Evolutionary conservation across 1,284 basidiomycete species (phyloP), one percentile per base, ranked within the genome.

Genomic region (Butyriboletus appendiculatus): DNA sequence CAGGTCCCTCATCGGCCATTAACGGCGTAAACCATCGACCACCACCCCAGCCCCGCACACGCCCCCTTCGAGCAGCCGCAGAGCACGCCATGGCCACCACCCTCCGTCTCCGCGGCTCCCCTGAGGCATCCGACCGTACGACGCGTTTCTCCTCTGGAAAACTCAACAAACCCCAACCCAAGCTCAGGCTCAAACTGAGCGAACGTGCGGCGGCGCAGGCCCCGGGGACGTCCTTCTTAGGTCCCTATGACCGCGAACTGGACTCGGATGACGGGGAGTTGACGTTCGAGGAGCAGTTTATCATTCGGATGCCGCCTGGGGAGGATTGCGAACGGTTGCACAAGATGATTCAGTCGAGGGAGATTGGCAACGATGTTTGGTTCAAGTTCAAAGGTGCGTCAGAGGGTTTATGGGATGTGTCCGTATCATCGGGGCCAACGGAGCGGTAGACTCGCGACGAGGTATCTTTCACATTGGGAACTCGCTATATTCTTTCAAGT

Each of bases 261-360:
- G 96, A 99, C 71, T 95, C 93, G 57, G 90, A 91, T 61, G 92
- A 96, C 57, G 94, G 97, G 58, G 96, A 98, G 48, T 73, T 99
- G 55, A 87, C 88, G 5, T 98, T 99, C 66, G 97, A 99, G 73
- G 97, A 99, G 74, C 96, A 99, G 67, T 97, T 99, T 69, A 88
- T 99, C 53, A 76, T 99, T 32, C 76, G 96, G 39, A 86, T 99
- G 78, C 94, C 94, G 0, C 85, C 87, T 5, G 92, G 91, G 0
- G 88, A 91, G 53, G 90, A 92, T 61, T 84, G 83, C 48, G 87
- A 91, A 45, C 86, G 81, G 60, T 63, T 97, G 56, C 81, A 84
- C 64, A 92, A 92, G 75, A 86, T 92, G 80, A 86, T 96, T 12
- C 81, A 84, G 48, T 77, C 85, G 44, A 84, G 94, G 58, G 91